Evolutionary conservation across 2,329 filamentous ascomycete species (phyloP).

Genomic region (Colletotrichum euphorbiae): DNA sequence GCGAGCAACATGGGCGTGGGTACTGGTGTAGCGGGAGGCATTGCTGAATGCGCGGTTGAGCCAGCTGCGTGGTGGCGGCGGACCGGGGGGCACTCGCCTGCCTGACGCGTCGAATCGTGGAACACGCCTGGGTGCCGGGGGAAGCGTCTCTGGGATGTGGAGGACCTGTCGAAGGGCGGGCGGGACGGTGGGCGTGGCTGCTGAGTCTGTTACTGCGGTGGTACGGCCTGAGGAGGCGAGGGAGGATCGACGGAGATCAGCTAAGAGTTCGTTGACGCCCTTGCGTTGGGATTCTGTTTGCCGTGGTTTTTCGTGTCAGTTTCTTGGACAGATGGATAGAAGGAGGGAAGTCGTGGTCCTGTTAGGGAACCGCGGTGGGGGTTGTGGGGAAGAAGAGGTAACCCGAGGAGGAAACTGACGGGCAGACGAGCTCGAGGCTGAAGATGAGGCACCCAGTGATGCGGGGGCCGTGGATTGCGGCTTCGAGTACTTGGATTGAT

Average conservation of each 20-base stretch:
- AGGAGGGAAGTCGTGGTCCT: background rate
- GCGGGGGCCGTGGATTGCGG: conserved; percentile 64
- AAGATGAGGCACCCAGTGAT: conserved; percentile 40
- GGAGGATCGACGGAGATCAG: conserved; percentile 64
- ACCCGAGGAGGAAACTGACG: conserved; percentile 27
- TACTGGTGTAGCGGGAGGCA: conserved; percentile 21
- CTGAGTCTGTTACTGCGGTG: conserved; percentile 18
- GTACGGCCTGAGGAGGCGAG: conserved; percentile 40
- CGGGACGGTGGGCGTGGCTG: conserved; percentile 56
- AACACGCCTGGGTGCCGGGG: conserved; percentile 60
- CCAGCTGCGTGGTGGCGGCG: conserved; percentile 71
- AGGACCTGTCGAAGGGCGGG: conserved; percentile 70
- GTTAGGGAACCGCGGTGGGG: background rate
- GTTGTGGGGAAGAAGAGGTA: background rate
- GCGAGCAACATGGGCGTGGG: conserved; percentile 24
- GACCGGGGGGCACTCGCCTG: conserved; percentile 66
- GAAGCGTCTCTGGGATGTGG: conserved; percentile 67
- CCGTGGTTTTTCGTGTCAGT: conserved; percentile 27
- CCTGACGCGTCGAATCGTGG: conserved; percentile 59
- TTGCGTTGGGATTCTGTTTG: conserved; percentile 50
- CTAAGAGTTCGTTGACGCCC: conserved; percentile 71
- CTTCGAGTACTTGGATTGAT: conserved; percentile 67
- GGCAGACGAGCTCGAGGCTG: conserved; percentile 30
- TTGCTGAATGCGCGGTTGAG: conserved; percentile 46
- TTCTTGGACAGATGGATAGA: background rate